Evolutionary conservation across 2,329 filamentous ascomycete genomes (phyloP), one percentile per base, ranked within the genome.

Genomic region (Fusarium sp.): DNA sequence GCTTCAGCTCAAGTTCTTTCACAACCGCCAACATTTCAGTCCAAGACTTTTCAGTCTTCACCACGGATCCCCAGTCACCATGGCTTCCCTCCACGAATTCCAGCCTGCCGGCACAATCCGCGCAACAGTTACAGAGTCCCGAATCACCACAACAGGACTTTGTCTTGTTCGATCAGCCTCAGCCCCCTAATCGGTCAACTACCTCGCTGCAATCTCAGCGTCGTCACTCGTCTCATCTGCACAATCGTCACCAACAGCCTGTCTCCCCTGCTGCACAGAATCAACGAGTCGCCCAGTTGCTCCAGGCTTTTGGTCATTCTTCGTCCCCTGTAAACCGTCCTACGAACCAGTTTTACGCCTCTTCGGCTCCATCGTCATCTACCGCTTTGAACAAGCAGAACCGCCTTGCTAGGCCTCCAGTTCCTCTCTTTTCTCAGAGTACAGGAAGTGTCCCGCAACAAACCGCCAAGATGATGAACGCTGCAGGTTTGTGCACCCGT

Each of bases 31-130:
- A 85, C 85, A 90, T 90, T 89, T 82, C 87, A 85, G 82, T 84
- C 81, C 89, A 87, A 90, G 91, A 92, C 89, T 89, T 88, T 78
- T 81, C 87, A 89, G 91, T 93, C 91, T 92, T 92, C 92, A 94
- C 88, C 89, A 95, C 93, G 93, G 92, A 93, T 93, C 89, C 90
- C 83, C 87, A 88, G 85, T 90, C 90, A 94, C 79, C 88, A 95
- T 95, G 93, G 93, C 92, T 88, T 91, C 89, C 92, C 88, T 91
- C 90, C 86, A 90, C 86, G 86, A 86, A 87, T 80, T 79, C 86
- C 83, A 89, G 85, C 87, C 88, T 86, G 88, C 89, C 89, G 90
- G 90, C 89, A 86, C 78, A 84, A 85, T 82, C 89, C 85, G 87
- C 87, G 85, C 89, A 86, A 77, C 84, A 89, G 84, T 82, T 85